Conservation (phyloP, 176 grass and related monocot species). For the Triticum turgidum region DNA sequence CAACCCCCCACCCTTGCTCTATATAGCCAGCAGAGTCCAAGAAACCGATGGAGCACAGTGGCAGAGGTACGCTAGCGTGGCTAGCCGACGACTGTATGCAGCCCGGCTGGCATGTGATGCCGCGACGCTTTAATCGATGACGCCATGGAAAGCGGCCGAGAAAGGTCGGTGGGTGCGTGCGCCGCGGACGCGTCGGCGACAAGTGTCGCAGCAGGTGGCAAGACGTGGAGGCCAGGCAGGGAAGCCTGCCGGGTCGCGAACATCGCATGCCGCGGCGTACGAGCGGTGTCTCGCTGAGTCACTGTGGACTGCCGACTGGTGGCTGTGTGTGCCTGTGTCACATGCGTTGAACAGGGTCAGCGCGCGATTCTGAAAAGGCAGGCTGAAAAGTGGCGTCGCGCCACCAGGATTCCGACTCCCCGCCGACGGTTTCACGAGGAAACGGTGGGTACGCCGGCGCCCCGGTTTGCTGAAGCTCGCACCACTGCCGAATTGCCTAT, state of each 20-base stretch:
- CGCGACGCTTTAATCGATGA: not conserved
- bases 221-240: not conserved
- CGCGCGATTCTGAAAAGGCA: not conserved
- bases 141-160: not conserved
- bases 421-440: not conserved
- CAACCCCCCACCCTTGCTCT: not conserved
- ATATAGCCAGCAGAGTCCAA: not conserved
- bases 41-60: not conserved
- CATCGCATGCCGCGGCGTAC: not conserved
- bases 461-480: not conserved
- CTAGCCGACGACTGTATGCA: not conserved
- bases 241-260: not conserved
- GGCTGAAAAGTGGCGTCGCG: not conserved
- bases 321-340: not conserved
- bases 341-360: slow-evolving; percentile 24
- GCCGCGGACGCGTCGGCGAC: not conserved
- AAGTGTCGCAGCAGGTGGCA: not conserved
- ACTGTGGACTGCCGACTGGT: not conserved
- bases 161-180: slow-evolving; percentile 3
- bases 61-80: not conserved
- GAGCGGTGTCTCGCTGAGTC: too few relatives aligned
- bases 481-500: too few relatives aligned
- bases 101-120: not conserved
- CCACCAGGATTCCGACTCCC: not conserved
- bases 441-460: not conserved